Base-by-base conservation (phyloP, 2,329 filamentous ascomycete genomes). In the Aspergillus phoenicis region DNA sequence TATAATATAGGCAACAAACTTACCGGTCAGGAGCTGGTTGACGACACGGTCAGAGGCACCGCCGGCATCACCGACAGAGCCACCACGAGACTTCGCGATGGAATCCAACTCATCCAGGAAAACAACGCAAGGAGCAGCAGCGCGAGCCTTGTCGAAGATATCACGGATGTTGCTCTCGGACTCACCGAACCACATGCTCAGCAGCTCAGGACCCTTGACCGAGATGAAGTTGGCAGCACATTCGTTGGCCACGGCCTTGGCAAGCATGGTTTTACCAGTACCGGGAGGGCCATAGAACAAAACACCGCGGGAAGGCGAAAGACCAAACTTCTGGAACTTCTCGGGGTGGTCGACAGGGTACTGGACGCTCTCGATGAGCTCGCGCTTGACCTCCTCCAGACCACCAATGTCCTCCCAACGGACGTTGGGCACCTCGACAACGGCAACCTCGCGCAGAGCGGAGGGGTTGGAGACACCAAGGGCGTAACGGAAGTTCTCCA, bases 151-250 rank as follows among this genome's bases (percentile, higher is more conserved):
- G 87, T 99, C 95, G 80, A 99, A 99, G 73, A 99, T 99, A 78
- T 99, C 95, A 77, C 95, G 91, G 68, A 99, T 98, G 83, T 99
- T 99, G 87, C 92, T 97, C 83, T 99, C 96, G 58, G 95, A 99
- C 83, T 99, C 95, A 89, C 95, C 95, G 76, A 99, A 99, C 95
- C 95, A 99, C 95, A 99, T 99, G 79, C 93, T 97, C 72, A 99
- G 87, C 73, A 99, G 85, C 80, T 99, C 95, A 60, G 95, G 96
- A 64, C 95, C 95, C 88, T 99, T 99, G 80, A 99, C 90, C 43
- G 95, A 99, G 77, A 99, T 98, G 83, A 99, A 99, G 85, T 99
- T 99, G 85, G 95, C 95, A 64, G 95, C 91, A 76, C 93, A 98
- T 84, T 99, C 95, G 82, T 98, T 99, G 82, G 95, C 95, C 69